Evolutionary conservation across 2,329 filamentous ascomycete species (phyloP), one percentile per base, ranked within the genome.

Genomic region (Neurospora crassa): DNA sequence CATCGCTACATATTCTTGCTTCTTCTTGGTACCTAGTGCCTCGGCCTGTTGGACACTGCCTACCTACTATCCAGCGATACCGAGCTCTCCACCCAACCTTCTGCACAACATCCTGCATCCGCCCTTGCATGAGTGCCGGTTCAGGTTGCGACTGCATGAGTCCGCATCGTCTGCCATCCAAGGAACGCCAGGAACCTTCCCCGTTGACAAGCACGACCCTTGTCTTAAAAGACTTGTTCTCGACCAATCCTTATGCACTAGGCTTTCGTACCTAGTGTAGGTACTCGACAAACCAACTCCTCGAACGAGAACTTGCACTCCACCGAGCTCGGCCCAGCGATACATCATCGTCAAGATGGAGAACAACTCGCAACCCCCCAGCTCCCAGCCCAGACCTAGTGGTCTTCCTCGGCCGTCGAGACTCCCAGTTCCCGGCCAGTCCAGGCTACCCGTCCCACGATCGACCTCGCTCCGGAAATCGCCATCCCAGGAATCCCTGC

Each of bases 331-430:
- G 45, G 20, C 67, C 67, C 53, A 67, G 67, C 29, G 68, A 14
- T 47, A 40, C 29, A 11, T 34, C 29, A 14, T 34, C 29, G 14
- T 37, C 69, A 71, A 70, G 34, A 76, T 76, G 75, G 74, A 76
- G 3, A 37, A 63, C 70, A 74, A 76, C 34, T 68, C 72, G 40
- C 75, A 37, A 63, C 16, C 29, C 53, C 29, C 53, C 29, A 37
- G 16, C 53, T 63, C 53, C 40, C 73, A 71, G 40, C 73, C 29
- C 69, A 74, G 68, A 68, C 73, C 73, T n/a, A 76, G 69, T 45
- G 74, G 73, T 68, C 73, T 77, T 67, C 74, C 76, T 12, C 75
- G 75, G 29, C 72, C 73, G n/a, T 76, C 76, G 11, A 76, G 72
- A 45, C 74, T 77, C 3, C 76, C 75, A 10, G 70, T 74, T 11